Base-by-base conservation (phyloP, 371 early-diverging fungal species). In the Blakeslea trispora region DNA sequence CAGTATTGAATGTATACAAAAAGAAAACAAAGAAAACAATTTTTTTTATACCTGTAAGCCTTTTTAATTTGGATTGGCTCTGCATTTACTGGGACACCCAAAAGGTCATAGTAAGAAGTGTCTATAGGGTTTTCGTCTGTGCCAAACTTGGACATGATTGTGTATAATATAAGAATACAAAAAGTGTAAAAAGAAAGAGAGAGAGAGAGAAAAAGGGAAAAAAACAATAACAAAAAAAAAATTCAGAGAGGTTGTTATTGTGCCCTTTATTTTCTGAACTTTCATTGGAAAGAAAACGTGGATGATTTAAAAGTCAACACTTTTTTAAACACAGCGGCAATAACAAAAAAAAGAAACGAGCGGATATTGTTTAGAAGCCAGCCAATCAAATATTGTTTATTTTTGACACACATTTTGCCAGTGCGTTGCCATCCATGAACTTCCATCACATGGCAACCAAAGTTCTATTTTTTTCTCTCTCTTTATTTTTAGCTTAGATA, bases 1-100 rank as follows among this genome's bases (percentile, higher is more conserved):
- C 52, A 14, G 31, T 47, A 15, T 8, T 1, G 89, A 78, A 15
- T 89, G 91, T 44, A 81, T 71, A 52, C 75, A 67, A 24, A 24
- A n/a, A 28, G 28, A 28, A 5, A 28, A 28, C 28, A 28, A 28
- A 28, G 5, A 28, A 28, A 28, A 28, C 7, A 3, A 5, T 28
- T 28, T 28, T 28, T 28, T 28, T 28, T 28, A 28, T 69, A 78
- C 77, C 95, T 91, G 77, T 95, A 99, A 28, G 92, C 91, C 71
- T 96, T 96, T 64, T 96, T 97, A 63, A 99, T 95, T 59, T 92
- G 88, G 4, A 81, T 78, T 19, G 87, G 82, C 4, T 93, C 87
- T 19, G 99, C 99, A 50, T 80, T 78, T 7, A 85, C 69, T 4
- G 82, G 63, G 13, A 99, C 89, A 10, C 84, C 90, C 11, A 99